Percentiles rank a stretch among this genome's conserved stretches.
Evolutionary conservation across 768 basidiomycete genomes (phyloP).

Genomic region (Tremella mesenterica): DNA sequence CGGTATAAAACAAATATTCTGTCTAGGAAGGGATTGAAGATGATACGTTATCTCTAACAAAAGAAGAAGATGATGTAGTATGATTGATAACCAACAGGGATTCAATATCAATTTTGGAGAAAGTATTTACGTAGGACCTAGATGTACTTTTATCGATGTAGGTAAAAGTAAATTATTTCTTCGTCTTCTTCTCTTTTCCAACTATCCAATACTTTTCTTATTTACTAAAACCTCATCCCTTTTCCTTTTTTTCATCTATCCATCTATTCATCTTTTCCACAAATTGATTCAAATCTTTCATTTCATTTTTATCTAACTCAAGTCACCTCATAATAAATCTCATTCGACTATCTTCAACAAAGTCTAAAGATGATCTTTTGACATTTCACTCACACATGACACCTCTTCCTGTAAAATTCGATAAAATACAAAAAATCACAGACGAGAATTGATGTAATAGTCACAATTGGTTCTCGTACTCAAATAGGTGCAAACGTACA

Average conservation of each 20-base stretch:
- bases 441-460: slow-evolving; percentile 5
- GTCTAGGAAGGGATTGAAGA: not conserved
- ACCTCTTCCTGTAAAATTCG: too few species aligned
- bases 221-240: too few species aligned
- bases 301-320: too few species aligned
- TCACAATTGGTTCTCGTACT: slow-evolving; percentile 39
- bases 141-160: slow-evolving; percentile 34
- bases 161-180: slow-evolving; percentile 24
- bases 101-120: slow-evolving; percentile 34
- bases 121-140: slow-evolving; percentile 29
- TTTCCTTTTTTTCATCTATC: too few species aligned
- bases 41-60: not conserved
- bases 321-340: too few species aligned
- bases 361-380: too few species aligned
- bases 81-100: slow-evolving; percentile 14
- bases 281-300: too few species aligned
- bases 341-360: too few species aligned
- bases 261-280: too few species aligned
- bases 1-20: not conserved
- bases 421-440: not conserved
- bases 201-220: too few species aligned
- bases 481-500: slow-evolving; percentile 41
- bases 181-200: too few species aligned
- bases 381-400: too few species aligned
- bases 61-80: not conserved